Evolutionary conservation across 768 basidiomycete species (phyloP).

Genomic region (Glaciozyma antarctica): DNA sequence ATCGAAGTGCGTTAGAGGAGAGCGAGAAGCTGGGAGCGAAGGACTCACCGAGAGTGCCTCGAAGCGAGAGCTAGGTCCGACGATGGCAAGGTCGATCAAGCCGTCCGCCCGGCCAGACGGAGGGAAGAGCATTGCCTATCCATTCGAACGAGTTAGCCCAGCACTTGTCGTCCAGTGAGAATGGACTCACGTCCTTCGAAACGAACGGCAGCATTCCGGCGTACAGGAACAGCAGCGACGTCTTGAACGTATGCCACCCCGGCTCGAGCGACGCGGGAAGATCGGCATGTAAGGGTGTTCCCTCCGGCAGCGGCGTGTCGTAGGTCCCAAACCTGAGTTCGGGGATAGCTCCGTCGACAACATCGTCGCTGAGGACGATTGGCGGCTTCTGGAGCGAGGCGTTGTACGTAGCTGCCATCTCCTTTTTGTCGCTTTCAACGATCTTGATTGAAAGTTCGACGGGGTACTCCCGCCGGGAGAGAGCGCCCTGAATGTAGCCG

Average conservation of each 20-base stretch:
- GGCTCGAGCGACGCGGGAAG: conserved; percentile 5
- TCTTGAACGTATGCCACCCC: conserved; percentile 9
- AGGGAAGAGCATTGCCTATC: conserved; percentile 24
- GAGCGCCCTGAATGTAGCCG: conserved; percentile 59
- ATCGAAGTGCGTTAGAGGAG: conserved; percentile 38
- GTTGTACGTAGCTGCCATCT: conserved; percentile 27
- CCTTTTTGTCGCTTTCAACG: conserved; percentile 47
- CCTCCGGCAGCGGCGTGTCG: conserved; percentile 53
- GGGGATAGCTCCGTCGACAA: not conserved
- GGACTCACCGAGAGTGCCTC: conserved; percentile 16
- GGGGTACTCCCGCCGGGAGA: conserved; percentile 56
- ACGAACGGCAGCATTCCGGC: conserved; percentile 72
- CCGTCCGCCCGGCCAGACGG: conserved; percentile 8
- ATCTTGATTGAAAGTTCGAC: conserved; percentile 62
- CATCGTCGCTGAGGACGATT: not conserved
- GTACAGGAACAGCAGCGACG: conserved; percentile 68
- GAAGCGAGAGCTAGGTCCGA: conserved; percentile 19
- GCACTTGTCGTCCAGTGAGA: not conserved
- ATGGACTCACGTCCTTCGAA: conserved; percentile 42
- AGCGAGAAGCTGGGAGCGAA: not conserved
- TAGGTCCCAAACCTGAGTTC: not conserved
- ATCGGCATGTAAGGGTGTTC: conserved; percentile 15
- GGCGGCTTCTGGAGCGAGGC: not conserved
- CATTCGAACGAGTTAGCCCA: conserved; percentile 30
- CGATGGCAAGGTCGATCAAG: conserved; percentile 26